Percentiles rank a stretch among this genome's conserved stretches.
Evolutionary conservation across 331 rosid species (phyloP).

Genomic region (Saraca asoca): DNA sequence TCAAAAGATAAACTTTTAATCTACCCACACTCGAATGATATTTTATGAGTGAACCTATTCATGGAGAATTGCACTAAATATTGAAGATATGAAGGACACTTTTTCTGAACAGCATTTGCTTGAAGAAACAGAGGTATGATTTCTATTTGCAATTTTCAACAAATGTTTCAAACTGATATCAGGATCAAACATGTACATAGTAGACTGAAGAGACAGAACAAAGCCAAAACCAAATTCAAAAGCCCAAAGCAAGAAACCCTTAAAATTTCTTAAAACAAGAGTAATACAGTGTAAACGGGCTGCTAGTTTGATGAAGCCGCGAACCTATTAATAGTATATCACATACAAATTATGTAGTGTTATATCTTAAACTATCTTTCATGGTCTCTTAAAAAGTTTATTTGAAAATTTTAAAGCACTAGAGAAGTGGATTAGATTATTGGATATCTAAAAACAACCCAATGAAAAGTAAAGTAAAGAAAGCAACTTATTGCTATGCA

Average conservation of each 20-base stretch:
- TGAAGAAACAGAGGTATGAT: constrained; percentile 5
- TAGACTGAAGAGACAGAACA: constrained; percentile 8
- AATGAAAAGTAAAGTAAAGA: constrained; percentile 15
- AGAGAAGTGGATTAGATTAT: constrained; percentile 8
- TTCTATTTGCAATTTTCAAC: background rate
- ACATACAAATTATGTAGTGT: background rate
- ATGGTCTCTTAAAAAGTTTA: background rate
- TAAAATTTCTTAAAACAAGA: background rate
- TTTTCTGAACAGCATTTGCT: constrained; percentile 9
- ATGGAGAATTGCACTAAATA: background rate
- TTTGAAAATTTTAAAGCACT: constrained; percentile 1
- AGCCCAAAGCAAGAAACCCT: background rate
- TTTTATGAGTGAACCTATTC: background rate
- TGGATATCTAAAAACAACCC: background rate
- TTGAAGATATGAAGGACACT: background rate
- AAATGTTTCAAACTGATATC: background rate
- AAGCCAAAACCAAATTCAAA: constrained; percentile 7
- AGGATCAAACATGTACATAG: background rate
- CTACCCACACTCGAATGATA: background rate
- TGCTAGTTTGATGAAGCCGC: background rate
- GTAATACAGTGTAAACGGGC: background rate
- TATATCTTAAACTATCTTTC: background rate
- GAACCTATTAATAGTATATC: background rate
- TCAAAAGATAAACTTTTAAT: constrained; percentile 12
- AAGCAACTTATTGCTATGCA: constrained; percentile 19